phyloP scores from a whole-genome alignment of 1,284 basidiomycete species.

The Apiotrichum sp. region DNA sequence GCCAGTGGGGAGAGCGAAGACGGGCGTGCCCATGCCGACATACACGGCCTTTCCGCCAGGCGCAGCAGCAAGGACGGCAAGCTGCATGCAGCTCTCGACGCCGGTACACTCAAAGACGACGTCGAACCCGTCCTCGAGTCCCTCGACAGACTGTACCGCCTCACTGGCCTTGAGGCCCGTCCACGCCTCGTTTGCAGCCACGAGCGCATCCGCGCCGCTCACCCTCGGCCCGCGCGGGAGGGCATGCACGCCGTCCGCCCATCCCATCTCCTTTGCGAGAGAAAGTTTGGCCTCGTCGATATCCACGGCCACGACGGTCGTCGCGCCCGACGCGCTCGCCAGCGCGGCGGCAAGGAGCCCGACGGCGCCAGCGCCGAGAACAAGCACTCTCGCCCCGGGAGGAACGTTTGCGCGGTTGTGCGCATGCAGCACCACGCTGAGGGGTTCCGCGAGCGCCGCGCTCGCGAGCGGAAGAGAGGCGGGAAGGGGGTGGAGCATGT shows the following conservation, averaged over 20 bases:
- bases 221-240: slow-evolving; percentile 53
- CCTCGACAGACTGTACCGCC: slow-evolving; percentile 33
- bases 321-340: slow-evolving; percentile 64
- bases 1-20: slow-evolving; percentile 73
- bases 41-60: slow-evolving; percentile 84
- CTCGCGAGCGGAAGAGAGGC: slow-evolving; percentile 66
- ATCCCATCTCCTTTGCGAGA: slow-evolving; percentile 67
- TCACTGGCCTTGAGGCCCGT: slow-evolving; percentile 39
- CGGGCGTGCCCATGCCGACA: slow-evolving; percentile 89
- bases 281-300: slow-evolving; percentile 73
- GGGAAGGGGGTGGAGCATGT: slow-evolving; percentile 81
- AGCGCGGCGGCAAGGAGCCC: slow-evolving; percentile 80
- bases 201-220: slow-evolving; percentile 59
- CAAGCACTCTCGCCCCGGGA: slow-evolving; percentile 64
- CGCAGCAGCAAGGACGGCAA: slow-evolving; percentile 71
- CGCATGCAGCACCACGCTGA: slow-evolving; percentile 82
- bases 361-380: slow-evolving; percentile 87
- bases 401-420: slow-evolving; percentile 61
- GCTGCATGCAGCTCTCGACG: slow-evolving; percentile 81
- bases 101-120: slow-evolving; percentile 88
- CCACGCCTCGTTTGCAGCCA: slow-evolving; percentile 59
- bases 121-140: slow-evolving; percentile 73
- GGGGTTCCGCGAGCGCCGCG: slow-evolving; percentile 83
- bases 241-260: slow-evolving; percentile 66
- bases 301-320: slow-evolving; percentile 70